Evolutionary conservation across 345 rosid species (phyloP).

Genomic region (Eucalyptus victrix): DNA sequence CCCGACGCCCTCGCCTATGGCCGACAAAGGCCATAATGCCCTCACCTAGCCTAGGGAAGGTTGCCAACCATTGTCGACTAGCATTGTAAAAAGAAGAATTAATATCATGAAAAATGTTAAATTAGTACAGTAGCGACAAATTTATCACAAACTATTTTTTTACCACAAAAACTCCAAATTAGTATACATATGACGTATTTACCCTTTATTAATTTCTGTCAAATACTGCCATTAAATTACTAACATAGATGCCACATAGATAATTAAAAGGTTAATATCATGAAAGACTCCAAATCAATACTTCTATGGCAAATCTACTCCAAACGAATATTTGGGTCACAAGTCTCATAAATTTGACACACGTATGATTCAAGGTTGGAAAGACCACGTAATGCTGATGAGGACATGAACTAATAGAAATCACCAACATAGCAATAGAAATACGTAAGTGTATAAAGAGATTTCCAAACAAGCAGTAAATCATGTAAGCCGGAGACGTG

Average conservation of each 20-base stretch:
- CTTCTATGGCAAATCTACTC: no score
- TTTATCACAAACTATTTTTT: no score
- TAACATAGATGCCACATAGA: background rate
- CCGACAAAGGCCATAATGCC: no score
- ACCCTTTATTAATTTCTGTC: fast-evolving
- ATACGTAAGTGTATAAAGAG: background rate
- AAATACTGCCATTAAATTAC: background rate
- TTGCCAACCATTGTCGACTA: no score
- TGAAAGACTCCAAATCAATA: fast-evolving
- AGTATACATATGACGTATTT: no score
- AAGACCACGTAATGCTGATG: background rate
- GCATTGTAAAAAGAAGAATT: no score
- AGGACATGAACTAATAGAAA: background rate
- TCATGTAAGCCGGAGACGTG: background rate
- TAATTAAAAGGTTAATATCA: no score
- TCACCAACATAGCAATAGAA: background rate
- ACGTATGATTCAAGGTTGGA: background rate
- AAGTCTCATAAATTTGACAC: no score
- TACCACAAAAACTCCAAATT: background rate
- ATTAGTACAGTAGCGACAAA: fast-evolving
- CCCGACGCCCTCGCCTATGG: fast-evolving
- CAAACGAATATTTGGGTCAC: background rate
- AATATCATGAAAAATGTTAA: no score
- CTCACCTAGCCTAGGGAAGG: background rate
- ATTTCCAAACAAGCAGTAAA: background rate